Base-by-base conservation (phyloP, 768 basidiomycete species). In the Tylopilus balloui region DNA sequence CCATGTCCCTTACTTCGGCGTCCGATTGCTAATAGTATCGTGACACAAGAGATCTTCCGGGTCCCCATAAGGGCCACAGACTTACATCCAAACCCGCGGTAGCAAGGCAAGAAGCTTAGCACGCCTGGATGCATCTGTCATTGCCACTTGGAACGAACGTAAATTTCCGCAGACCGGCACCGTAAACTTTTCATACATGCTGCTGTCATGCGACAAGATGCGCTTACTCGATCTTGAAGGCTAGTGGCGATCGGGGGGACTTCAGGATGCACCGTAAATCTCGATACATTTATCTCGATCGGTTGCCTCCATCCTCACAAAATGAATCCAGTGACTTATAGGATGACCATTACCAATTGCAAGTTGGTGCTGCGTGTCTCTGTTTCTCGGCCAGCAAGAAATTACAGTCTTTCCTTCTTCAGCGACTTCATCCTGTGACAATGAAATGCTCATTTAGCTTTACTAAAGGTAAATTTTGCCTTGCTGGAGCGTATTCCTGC, bases 251-350 rank as follows among this genome's bases (percentile, higher is more conserved):
- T 54, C 57, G 45, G 51, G 48, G 48, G 49, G 51, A 20, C 44
- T 40, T 25, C 24, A 59, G 38, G 36, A 48, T 35, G 38, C 23
- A 24, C 21, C 31, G 50, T 44, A 45, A 46, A 64, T 62, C 62
- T 61, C 29, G 61, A 54, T 50, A 28, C 13, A 51, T 50, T n/a
- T 20, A 29, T 50, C 38, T 62, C 57, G 47, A 65, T 64, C 60
- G 20, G 44, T 48, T 25, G 29, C 32, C 25, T 28, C 20, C 40
- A 44, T 42, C 44, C 46, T 51, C 43, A 25, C 32, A 44, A 39
- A 53, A 61, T 61, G 58, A 64, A 58, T 28, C 44, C 11, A 46
- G 2, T 13, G 32, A 41, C 32, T 42, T 42, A 51, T 40, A 51
- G 51, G 42, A 28, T 47, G 13, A 6, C 21, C 12, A 47, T 42